Evolutionary conservation across 768 basidiomycete species (phyloP).

Genomic region (Lanmaoa pseudosensibilis): DNA sequence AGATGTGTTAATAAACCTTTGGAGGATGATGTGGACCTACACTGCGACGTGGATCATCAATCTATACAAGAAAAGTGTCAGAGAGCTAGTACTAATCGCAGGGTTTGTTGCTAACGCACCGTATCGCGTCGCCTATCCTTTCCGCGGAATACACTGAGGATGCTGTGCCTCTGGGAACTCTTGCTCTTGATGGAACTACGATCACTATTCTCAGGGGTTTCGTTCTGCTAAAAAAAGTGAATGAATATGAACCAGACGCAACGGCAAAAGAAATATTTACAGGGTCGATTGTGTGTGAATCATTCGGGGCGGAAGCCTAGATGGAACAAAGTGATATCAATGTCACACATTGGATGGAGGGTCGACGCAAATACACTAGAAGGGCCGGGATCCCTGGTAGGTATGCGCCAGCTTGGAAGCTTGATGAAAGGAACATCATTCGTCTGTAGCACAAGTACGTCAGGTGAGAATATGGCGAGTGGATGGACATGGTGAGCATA

Average conservation of each 20-base stretch:
- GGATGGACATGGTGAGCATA: not conserved
- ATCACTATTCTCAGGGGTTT: not conserved
- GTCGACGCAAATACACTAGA: not conserved
- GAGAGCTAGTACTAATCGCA: not conserved
- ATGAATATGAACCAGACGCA: not conserved
- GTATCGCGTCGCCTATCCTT: not conserved
- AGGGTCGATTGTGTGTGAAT: not conserved
- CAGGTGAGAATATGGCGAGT: not conserved
- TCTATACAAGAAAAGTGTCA: conserved; percentile 2
- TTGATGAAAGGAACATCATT: not conserved
- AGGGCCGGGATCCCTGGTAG: not conserved
- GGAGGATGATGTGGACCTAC: conserved; percentile 3
- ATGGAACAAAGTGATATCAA: not conserved
- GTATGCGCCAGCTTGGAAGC: not conserved
- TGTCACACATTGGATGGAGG: not conserved
- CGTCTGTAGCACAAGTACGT: not conserved
- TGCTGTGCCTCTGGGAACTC: not conserved
- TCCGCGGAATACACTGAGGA: not conserved
- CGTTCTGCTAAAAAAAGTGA: not conserved
- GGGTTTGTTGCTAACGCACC: conserved; percentile 2
- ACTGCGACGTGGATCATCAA: not conserved
- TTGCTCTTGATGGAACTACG: not conserved
- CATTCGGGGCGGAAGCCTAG: not conserved
- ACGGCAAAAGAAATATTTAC: not conserved
- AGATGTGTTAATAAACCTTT: not conserved